Base-by-base conservation (phyloP, 2,329 filamentous ascomycete species). In the Verticillium tricorpus region DNA sequence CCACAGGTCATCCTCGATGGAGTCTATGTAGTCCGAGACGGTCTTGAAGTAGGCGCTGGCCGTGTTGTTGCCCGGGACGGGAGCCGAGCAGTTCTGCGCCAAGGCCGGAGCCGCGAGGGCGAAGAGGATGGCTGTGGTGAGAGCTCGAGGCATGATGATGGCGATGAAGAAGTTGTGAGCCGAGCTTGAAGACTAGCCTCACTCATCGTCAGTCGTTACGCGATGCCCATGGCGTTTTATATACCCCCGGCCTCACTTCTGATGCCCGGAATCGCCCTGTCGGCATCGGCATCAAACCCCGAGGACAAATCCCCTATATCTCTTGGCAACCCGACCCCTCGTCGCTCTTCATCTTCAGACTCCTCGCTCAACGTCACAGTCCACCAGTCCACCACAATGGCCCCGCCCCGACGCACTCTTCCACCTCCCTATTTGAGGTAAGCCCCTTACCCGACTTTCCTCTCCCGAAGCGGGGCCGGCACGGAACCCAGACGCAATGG, bases 1-100 rank as follows among this genome's bases (percentile, higher is more conserved):
- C 67, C 76, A 75, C 1, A 79, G 67, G 0, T 62, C 63, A n/a
- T 66, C 61, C 28, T 57, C 56, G n/a, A 66, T 62, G n/a, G 57
- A 59, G 12, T 68, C 52, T 31, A 71, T 58, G 15, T 67, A 62
- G 11, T 61, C 37, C 22, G 66, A 65, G 12, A 71, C 61, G 25
- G 54, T 52, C 15, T 55, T 22, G 34, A 63, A 60, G 55, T 63
- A 59, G 2, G 55, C 60, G 55, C 62, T 62, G 8, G n/a, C 45
- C 45, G 45, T 52, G 45, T 11, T 52, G 45, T 52, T 52, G 45
- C 45, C 45, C 1, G 45, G 45, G 2, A 25, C 45, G 19, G 45
- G 45, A 22, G 45, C 45, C n/a, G 45, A 52, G 19, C 45, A 52
- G 45, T 52, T 52, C 19, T 52, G 45, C 45, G 45, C 45, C 45